Conservation (phyloP, 2,329 filamentous ascomycete genomes). For the Amauroascus niger region DNA sequence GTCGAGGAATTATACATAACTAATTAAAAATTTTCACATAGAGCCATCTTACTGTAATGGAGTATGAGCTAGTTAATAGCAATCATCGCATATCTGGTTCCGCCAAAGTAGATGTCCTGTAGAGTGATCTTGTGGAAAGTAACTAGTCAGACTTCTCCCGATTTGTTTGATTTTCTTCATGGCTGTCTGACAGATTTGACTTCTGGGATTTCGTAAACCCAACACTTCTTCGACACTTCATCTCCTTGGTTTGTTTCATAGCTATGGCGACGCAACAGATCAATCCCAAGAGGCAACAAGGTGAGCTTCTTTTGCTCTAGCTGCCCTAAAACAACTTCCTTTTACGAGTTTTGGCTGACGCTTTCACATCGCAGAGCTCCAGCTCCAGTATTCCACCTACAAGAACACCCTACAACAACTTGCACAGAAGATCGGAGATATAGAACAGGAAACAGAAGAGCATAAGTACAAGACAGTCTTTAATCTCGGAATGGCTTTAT, state of each 20-base stretch:
- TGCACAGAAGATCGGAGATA: conserved; percentile 91
- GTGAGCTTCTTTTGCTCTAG: conserved; percentile 22
- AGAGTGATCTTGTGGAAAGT: too few species aligned
- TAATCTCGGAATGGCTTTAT: too few species aligned
- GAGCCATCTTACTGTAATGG: background rate
- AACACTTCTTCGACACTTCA: background rate
- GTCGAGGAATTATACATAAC: too few species aligned
- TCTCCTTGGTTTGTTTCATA: background rate
- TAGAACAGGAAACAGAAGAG: conserved; percentile 94
- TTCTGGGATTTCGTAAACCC: background rate
- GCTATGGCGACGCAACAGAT: conserved; percentile 35
- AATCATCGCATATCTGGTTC: too few species aligned
- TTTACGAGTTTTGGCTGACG: background rate
- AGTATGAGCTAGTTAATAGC: too few species aligned
- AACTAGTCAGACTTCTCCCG: too few species aligned
- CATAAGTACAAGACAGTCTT: conserved; percentile 63
- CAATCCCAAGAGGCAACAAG: conserved; percentile 40
- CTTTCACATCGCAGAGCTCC: conserved; percentile 33
- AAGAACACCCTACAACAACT: conserved; percentile 75
- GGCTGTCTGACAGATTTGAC: too few species aligned
- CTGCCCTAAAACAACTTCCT: background rate
- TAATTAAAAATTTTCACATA: background rate
- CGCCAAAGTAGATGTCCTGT: too few species aligned
- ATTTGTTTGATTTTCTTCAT: too few species aligned
- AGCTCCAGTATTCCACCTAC: conserved; percentile 45